phyloP scores from a whole-genome alignment of 2,329 filamentous ascomycete genomes.

The Elsinoe arachidis region DNA sequence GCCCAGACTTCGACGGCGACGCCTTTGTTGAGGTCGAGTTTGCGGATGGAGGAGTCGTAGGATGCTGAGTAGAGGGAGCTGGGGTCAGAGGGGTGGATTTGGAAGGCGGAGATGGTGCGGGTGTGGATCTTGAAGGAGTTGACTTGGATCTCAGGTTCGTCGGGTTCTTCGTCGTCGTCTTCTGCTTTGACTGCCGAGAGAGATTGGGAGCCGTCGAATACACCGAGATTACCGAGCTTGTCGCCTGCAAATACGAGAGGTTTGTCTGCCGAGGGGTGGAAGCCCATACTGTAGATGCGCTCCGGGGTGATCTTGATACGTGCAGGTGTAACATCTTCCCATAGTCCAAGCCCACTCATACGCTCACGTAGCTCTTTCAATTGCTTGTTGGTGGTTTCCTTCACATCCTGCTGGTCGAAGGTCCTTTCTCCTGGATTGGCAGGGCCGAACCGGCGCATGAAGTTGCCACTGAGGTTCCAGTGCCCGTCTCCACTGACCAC shows the following conservation, averaged over 20 bases:
- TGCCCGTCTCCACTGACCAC: slow-evolving; percentile 65
- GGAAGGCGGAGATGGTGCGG: slow-evolving; percentile 77
- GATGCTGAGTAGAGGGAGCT: slow-evolving; percentile 76
- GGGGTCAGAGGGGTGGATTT: slow-evolving; percentile 63
- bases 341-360: slow-evolving; percentile 70
- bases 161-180: slow-evolving; percentile 56
- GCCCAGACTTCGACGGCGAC: slow-evolving; percentile 75
- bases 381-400: slow-evolving; percentile 67
- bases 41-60: slow-evolving; percentile 87
- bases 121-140: slow-evolving; percentile 85
- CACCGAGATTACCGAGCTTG: slow-evolving; percentile 81
- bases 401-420: slow-evolving; percentile 75
- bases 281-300: slow-evolving; percentile 74
- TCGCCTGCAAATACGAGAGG: slow-evolving; percentile 87
- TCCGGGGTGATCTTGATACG: slow-evolving; percentile 84
- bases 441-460: slow-evolving; percentile 58
- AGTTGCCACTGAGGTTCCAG: slow-evolving; percentile 59
- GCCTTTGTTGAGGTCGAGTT: slow-evolving; percentile 72
- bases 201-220: slow-evolving; percentile 79
- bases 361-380: slow-evolving; percentile 64
- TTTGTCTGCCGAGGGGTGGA: slow-evolving; percentile 81
- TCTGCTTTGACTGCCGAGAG: slow-evolving; percentile 35
- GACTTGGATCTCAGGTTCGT: slow-evolving; percentile 64
- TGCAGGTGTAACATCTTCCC: slow-evolving; percentile 75
- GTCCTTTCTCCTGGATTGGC: slow-evolving; percentile 76